Evolutionary conservation across 2,329 filamentous ascomycete genomes (phyloP).

Genomic region (Eutypa lata): DNA sequence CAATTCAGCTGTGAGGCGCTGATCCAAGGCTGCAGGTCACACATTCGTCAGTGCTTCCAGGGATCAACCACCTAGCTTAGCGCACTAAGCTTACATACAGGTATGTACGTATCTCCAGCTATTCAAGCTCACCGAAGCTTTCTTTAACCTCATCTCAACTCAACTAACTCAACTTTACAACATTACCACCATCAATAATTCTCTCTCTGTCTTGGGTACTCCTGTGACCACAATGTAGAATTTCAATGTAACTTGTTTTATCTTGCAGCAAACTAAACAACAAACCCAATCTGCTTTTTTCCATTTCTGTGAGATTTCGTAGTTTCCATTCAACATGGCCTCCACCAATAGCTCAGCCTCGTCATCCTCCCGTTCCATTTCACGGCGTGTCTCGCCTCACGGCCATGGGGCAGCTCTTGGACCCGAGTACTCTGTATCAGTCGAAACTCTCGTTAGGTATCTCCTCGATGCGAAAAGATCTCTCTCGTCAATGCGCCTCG

Average conservation of each 20-base stretch:
- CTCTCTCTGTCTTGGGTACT: background rate
- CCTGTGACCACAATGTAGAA: background rate
- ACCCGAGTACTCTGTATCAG: conserved; percentile 40
- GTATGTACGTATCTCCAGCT: background rate
- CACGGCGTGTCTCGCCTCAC: conserved; percentile 20
- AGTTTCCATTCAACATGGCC: conserved; percentile 20
- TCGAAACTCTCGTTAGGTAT: conserved; percentile 79
- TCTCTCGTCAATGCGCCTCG: conserved; percentile 76
- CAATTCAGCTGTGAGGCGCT: too few species aligned
- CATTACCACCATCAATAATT: background rate
- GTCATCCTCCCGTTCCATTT: conserved; percentile 15
- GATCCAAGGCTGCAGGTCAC: too few species aligned
- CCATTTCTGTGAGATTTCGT: background rate
- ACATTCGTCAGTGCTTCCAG: too few species aligned
- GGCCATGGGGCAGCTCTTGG: conserved; percentile 29
- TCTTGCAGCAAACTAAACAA: background rate
- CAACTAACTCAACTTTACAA: background rate
- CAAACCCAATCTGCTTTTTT: background rate
- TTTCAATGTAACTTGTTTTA: background rate
- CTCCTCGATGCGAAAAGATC: conserved; percentile 86
- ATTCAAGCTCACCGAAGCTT: background rate
- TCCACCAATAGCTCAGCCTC: conserved; percentile 19
- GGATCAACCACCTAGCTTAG: too few species aligned
- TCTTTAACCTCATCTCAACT: background rate
- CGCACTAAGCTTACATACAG: background rate